Conservation (phyloP, 495 filamentous ascomycete species). For the Pseudoneurospora amorphoporcata region DNA sequence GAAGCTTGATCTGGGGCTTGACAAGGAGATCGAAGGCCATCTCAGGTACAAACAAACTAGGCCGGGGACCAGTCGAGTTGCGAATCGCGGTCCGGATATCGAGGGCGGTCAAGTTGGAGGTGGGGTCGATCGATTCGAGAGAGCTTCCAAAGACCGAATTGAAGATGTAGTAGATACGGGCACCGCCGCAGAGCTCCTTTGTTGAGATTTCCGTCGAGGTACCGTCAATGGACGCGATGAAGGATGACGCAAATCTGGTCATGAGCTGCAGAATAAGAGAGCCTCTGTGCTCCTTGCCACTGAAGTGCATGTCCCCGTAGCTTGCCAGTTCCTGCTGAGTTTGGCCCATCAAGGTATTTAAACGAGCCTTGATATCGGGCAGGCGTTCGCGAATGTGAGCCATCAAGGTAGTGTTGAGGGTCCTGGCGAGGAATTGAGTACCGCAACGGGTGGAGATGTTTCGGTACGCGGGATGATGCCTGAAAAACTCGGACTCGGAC, state of each 20-base stretch:
- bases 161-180: conserved; percentile 98
- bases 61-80: conserved; percentile 93
- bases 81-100: conserved; percentile 97
- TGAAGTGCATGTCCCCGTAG: conserved; percentile 97
- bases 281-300: conserved; percentile 91
- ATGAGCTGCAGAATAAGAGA: conserved; percentile 93
- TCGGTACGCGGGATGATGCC: conserved; percentile 90
- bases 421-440: conserved; percentile 92
- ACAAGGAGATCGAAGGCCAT: conserved; percentile 95
- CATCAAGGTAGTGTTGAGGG: conserved; percentile 90
- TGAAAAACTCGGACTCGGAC: conserved; percentile 91
- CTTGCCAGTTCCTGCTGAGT: conserved; percentile 97
- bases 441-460: conserved; percentile 93
- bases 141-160: conserved; percentile 99
- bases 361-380: conserved; percentile 93
- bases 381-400: conserved; percentile 88
- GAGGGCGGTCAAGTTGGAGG: conserved; percentile 84
- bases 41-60: conserved; percentile 93
- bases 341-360: conserved; percentile 98
- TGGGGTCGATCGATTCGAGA: conserved; percentile 90
- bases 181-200: conserved; percentile 94
- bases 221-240: conserved; percentile 97
- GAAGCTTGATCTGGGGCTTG: conserved; percentile 94
- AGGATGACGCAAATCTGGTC: conserved; percentile 95
- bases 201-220: conserved; percentile 98